Base-by-base conservation (phyloP, 169 alveolate species). In the Fabrea salina region DNA sequence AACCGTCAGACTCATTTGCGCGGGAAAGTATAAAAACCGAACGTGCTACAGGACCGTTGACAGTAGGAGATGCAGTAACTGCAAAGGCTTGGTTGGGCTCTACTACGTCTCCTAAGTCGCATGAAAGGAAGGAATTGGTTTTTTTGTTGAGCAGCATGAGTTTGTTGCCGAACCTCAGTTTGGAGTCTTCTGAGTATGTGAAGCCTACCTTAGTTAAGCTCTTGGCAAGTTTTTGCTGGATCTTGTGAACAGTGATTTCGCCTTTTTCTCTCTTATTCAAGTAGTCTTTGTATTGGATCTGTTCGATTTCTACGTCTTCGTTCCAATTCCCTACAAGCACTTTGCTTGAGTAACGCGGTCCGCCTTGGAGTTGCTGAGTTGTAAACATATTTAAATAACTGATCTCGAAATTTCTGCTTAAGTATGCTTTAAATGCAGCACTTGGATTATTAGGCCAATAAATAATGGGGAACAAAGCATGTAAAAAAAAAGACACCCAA, bases 271-370 rank as follows among this genome's bases (percentile, higher is more conserved):
- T 74, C 68, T 74, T 79, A 43, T 82, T 81, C 74, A 86, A 47
- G 66, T 76, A 86, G n/a, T 80, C 85, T 44, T 82, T 86, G 44
- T 77, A 49, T 27, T 43, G 71, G 5, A 32, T 49, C 59, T 89
- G 92, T 39, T 89, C 94, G 33, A 89, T 78, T 37, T 83, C 92
- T 85, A 86, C 81, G 51, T 89, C 92, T 74, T 86, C 90, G 43
- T 77, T 77, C 89, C 91, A 86, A 80, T 86, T 86, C 33, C 92
- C 92, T 35, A 86, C 70, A 59, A 80, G 83, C 43, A 89, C 82
- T 74, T 88, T 88, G 64, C 68, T 80, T 3, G 78, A 35, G 75
- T 88, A 88, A 32, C 75, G 51, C 1, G 88, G 90, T 25, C 94
- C 94, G 22, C 94, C 94, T 54, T 72, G 85, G 41, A 79, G 37